Percentiles rank a stretch among this genome's conserved stretches.
Conservation (phyloP, 148 eudicot species). For the Heliamphora exappendiculata region DNA sequence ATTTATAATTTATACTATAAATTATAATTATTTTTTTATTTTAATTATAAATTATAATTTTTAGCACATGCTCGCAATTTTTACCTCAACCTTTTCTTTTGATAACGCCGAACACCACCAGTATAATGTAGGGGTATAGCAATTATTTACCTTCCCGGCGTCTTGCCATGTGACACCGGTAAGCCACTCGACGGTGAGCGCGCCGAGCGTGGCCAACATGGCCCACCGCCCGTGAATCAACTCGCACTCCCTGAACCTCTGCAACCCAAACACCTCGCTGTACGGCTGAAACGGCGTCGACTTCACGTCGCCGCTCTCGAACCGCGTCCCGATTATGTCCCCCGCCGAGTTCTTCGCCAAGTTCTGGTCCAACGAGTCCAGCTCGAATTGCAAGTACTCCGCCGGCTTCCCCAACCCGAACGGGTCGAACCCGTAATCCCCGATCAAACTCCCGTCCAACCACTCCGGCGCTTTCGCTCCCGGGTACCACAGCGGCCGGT, state of each 20-base stretch:
- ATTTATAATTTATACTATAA: no score
- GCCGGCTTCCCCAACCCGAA: slow-evolving; percentile 90
- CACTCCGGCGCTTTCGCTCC: slow-evolving; percentile 80
- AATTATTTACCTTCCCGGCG: slow-evolving; percentile 88
- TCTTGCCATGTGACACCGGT: slow-evolving; percentile 99
- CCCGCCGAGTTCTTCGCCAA: slow-evolving; percentile 79
- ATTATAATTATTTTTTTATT: no score
- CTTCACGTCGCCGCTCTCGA: slow-evolving; percentile 53
- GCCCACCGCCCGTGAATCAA: slow-evolving; percentile 96
- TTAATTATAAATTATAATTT: no score
- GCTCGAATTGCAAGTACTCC: slow-evolving; percentile 79
- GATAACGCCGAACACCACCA: no score
- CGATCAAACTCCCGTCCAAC: slow-evolving; percentile 64
- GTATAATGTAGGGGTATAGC: no score
- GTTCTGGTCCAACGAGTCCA: slow-evolving; percentile 86
- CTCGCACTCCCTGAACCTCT: slow-evolving; percentile 97
- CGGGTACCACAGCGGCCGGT: slow-evolving; percentile 87
- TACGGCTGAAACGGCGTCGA: slow-evolving; percentile 84
- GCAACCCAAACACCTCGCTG: slow-evolving; percentile 84
- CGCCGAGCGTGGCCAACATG: slow-evolving; percentile 94
- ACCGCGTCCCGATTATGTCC: slow-evolving; percentile 69
- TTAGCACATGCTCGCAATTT: no score
- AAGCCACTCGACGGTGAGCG: slow-evolving; percentile 84
- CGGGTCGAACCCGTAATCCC: slow-evolving; percentile 94
- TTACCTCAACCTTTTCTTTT: no score